Evolutionary conservation across 768 basidiomycete genomes (phyloP).

Genomic region (Leccinum pellstonianum): DNA sequence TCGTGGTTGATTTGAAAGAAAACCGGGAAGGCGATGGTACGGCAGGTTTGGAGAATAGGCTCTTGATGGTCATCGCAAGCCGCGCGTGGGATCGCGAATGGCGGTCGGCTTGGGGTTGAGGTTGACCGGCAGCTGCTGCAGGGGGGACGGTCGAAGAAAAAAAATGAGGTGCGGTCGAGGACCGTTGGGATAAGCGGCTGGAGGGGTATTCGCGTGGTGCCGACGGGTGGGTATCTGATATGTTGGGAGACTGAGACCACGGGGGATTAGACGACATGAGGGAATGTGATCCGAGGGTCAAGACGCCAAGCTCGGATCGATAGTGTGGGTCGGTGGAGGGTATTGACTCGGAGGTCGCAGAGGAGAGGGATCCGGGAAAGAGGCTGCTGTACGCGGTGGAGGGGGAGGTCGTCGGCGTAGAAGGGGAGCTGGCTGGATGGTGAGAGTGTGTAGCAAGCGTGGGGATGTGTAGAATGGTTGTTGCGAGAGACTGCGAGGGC

Average conservation of each 20-base stretch:
- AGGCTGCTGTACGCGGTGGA: conserved; percentile 24
- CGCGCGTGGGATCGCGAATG: conserved; percentile 18
- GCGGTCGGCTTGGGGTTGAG: conserved; percentile 2
- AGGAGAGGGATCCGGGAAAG: conserved; percentile 23
- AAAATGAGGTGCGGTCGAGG: conserved; percentile 19
- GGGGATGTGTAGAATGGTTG: conserved; percentile 2
- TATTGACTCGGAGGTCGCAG: conserved; percentile 25
- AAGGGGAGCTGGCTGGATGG: conserved; percentile 20
- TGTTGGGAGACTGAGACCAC: conserved; percentile 18
- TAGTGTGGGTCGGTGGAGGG: conserved; percentile 13
- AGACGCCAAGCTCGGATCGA: conserved; percentile 19
- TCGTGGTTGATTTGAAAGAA: conserved; percentile 18
- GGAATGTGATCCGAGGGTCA: conserved; percentile 11
- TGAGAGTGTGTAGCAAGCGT: conserved; percentile 1
- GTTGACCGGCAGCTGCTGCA: neutral
- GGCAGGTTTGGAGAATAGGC: conserved; percentile 30
- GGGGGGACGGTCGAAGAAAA: neutral
- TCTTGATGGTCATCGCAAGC: conserved; percentile 32
- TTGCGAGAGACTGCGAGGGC: conserved; percentile 22
- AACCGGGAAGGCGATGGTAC: conserved; percentile 20
- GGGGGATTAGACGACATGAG: conserved; percentile 18
- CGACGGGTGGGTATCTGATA: conserved; percentile 18
- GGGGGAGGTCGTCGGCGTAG: conserved; percentile 27
- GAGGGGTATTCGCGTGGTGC: conserved; percentile 1
- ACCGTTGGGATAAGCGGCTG: conserved; percentile 9